A percentile compares a stretch with the other conserved stretches of the same genome.
Evolutionary conservation across 75 land plant genomes (phyloP).

Genomic region (Selaginella tamariscina): DNA sequence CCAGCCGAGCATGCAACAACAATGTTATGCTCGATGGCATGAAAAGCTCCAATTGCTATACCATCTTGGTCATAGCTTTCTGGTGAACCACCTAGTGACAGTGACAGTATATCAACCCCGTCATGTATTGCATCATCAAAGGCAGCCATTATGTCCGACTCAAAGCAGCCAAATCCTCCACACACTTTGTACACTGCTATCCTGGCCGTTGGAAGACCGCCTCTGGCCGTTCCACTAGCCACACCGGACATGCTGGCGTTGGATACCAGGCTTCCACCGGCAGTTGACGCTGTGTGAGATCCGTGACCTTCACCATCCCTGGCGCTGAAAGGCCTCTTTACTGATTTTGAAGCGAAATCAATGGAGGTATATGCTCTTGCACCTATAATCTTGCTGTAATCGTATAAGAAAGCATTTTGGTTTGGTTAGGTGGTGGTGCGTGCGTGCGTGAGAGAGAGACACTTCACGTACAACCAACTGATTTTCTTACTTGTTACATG

Average conservation of each 20-base stretch:
- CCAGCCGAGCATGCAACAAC: conserved; percentile 32
- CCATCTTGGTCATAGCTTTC: conserved; percentile 13
- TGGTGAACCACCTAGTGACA: conserved; percentile 21
- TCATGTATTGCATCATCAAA: conserved; percentile 34
- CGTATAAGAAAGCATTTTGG: not conserved
- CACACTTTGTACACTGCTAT: conserved; percentile 4
- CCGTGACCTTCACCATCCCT: conserved; percentile 4
- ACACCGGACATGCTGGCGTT: conserved; percentile 3
- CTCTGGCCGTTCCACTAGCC: not conserved
- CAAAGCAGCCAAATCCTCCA: conserved; percentile 7
- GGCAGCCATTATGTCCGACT: conserved; percentile 23
- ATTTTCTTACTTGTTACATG: not conserved
- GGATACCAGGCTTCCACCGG: not conserved
- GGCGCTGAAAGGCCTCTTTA: not conserved
- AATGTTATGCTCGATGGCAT: conserved; percentile 28
- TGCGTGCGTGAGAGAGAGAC: no score
- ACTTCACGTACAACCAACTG: no score
- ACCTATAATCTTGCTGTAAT: not conserved
- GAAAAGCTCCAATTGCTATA: conserved; percentile 28
- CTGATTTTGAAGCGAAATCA: not conserved
- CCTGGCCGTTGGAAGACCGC: not conserved
- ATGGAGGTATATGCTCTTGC: no score
- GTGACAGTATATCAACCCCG: conserved; percentile 35
- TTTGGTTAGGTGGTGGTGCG: no score
- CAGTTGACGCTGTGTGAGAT: conserved; percentile 7